A percentile compares a stretch with the other conserved stretches of the same genome.
phyloP scores from a whole-genome alignment of 108 stramenopile species.

The Chaetoceros muelleri region DNA sequence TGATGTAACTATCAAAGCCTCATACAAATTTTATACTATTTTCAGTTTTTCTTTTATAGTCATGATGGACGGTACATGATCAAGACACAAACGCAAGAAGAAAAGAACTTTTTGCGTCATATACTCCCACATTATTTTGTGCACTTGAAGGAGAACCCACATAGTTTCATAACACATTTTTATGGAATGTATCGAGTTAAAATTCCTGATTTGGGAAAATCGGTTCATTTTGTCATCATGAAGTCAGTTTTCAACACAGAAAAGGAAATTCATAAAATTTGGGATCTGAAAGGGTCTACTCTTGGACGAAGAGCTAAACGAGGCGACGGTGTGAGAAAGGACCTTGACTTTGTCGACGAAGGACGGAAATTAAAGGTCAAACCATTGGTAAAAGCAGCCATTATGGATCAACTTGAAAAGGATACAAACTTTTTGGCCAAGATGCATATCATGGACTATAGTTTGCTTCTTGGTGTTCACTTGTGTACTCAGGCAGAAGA shows the following conservation, averaged over 20 bases:
- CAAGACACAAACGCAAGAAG: slow-evolving; percentile 71
- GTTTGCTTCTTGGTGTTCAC: slow-evolving; percentile 63
- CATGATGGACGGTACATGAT: slow-evolving; percentile 87
- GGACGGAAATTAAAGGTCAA: slow-evolving; percentile 30
- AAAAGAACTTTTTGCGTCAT: slow-evolving; percentile 74
- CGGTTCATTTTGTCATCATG: slow-evolving; percentile 62
- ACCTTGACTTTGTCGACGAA: slow-evolving; percentile 40
- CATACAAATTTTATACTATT: too few relatives aligned
- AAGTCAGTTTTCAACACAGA: slow-evolving; percentile 50
- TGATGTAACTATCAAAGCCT: not conserved
- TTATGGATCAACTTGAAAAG: slow-evolving; percentile 32
- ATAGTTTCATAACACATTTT: slow-evolving; percentile 71
- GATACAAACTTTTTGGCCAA: slow-evolving; percentile 58
- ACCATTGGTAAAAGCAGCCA: slow-evolving; percentile 17
- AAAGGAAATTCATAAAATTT: slow-evolving; percentile 44
- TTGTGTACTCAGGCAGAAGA: slow-evolving; percentile 7
- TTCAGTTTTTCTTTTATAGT: slow-evolving; percentile 82
- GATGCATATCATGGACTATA: slow-evolving; percentile 79
- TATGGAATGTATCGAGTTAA: slow-evolving; percentile 85
- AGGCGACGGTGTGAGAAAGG: slow-evolving; percentile 38
- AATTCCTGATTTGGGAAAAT: slow-evolving; percentile 38
- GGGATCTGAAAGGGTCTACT: slow-evolving; percentile 67
- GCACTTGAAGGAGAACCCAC: slow-evolving; percentile 51
- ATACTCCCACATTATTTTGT: slow-evolving; percentile 81
- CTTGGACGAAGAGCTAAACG: slow-evolving; percentile 24